Base-by-base conservation (phyloP, 345 rosid species). In the Limnanthes douglasii region DNA sequence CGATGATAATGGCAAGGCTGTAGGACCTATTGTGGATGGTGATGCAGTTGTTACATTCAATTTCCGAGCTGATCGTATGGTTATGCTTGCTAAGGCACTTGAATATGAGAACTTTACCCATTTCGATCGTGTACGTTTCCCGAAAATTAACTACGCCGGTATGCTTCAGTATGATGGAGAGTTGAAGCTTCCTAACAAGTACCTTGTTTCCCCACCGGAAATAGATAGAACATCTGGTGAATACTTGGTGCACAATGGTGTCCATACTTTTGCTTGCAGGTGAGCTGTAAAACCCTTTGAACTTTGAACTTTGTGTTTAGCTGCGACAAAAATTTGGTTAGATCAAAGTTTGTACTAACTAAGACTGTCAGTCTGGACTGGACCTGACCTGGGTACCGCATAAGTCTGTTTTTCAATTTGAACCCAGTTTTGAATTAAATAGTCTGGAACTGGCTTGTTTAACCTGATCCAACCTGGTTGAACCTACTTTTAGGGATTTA, bases 131-230 rank as follows among this genome's bases (percentile, higher is more conserved):
- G 85, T 84, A n/a, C 56, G 98, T 28, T 21, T 70, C 50, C 98
- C 98, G 2, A 84, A 77, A 65, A 74, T 90, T 13, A 68, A 55
- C 45, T 90, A 84, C 42, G 85, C 98, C 57, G 98, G 98, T 43
- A 84, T 90, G 98, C 98, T 90, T 60, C 74, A 90, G 43, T 90
- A 90, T 18, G 96, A 90, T 63, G 98, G 98, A 1, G 95, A 90
- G 59, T 60, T 90, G 64, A 68, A 77, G 76, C 78, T 90, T 26
- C 95, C 98, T 1, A 68, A 44, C 53, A 66, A 41, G 24, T 90
- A 84, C 68, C 94, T 90, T 37, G 96, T 90, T 27, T 72, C 95
- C 60, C 98, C 98, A 25, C 96, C 98, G 24, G 94, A 79, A 77
- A 90, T 84, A 18, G 98, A 80, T 4, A 72, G 98, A 35, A 90